Conservation (phyloP, 2,329 filamentous ascomycete genomes). For the Claviceps capensis region DNA sequence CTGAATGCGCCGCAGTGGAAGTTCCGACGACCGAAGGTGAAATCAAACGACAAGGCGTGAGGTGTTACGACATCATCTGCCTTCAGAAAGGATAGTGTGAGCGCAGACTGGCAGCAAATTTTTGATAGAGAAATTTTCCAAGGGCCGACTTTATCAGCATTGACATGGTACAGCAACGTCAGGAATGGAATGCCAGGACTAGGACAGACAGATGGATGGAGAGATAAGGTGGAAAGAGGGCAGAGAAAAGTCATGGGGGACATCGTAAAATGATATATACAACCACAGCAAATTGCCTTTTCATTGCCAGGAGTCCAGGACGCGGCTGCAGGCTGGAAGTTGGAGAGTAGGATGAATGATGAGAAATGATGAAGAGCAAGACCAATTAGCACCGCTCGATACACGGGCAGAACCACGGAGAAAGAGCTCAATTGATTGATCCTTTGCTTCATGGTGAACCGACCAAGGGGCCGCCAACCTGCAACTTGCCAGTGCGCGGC, state of each 20-base stretch:
- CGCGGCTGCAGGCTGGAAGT: background rate
- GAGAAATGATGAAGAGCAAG: background rate
- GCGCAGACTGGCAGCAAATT: background rate
- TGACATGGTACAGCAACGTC: background rate
- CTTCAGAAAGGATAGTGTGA: background rate
- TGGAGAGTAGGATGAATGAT: background rate
- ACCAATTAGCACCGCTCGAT: background rate
- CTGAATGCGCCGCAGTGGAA: no score
- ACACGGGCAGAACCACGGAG: background rate
- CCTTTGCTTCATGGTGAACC: background rate
- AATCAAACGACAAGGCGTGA: background rate
- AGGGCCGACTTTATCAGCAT: background rate
- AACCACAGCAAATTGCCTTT: background rate
- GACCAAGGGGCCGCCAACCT: background rate
- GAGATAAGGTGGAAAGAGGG: background rate
- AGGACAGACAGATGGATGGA: background rate
- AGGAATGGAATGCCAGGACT: background rate
- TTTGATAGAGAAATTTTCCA: background rate
- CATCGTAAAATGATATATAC: slow-evolving; percentile 2
- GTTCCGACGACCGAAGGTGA: background rate
- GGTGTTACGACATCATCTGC: no score
- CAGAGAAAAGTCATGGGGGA: background rate
- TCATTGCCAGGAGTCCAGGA: background rate
- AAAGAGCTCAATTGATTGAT: background rate
- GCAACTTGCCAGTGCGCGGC: background rate